Conservation (phyloP, 2,329 filamentous ascomycete genomes). For the Chaetomium globosum region DNA sequence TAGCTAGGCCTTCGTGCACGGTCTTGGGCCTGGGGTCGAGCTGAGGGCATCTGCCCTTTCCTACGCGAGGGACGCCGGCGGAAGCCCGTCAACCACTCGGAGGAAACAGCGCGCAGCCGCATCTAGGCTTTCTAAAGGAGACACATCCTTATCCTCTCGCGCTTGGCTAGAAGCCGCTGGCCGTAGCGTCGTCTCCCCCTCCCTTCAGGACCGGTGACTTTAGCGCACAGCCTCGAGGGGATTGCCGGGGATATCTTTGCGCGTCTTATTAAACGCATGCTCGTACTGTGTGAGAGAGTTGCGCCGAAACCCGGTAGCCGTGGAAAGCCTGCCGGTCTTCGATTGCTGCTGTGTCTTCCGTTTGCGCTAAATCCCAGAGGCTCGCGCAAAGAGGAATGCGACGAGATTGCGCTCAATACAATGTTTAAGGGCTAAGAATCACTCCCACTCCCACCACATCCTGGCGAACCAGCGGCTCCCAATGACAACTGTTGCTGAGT, state of each 20-base stretch:
- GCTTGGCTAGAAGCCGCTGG: neutral
- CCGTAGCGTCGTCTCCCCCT: neutral
- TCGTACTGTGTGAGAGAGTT: neutral
- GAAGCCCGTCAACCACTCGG: neutral
- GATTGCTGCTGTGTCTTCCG: neutral
- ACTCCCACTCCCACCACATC: neutral
- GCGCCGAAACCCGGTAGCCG: neutral
- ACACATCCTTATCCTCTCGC: neutral
- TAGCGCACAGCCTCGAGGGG: neutral
- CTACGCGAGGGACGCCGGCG: neutral
- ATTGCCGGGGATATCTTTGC: neutral
- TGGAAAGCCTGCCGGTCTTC: neutral
- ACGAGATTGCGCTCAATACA: constrained; percentile 19
- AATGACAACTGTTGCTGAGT: constrained; percentile 14
- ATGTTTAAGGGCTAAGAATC: neutral
- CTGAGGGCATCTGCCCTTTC: neutral
- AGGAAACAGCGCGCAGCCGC: neutral
- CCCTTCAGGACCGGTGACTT: neutral
- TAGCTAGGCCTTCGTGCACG: neutral
- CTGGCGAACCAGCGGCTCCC: constrained; percentile 4
- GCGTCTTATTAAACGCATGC: neutral
- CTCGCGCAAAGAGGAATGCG: constrained; percentile 19
- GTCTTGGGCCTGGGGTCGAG: neutral
- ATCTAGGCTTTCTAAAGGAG: neutral
- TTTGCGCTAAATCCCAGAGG: constrained; percentile 9